phyloP scores from a whole-genome alignment of 208 protist genomes.

The Trichomonas vaginalis region DNA sequence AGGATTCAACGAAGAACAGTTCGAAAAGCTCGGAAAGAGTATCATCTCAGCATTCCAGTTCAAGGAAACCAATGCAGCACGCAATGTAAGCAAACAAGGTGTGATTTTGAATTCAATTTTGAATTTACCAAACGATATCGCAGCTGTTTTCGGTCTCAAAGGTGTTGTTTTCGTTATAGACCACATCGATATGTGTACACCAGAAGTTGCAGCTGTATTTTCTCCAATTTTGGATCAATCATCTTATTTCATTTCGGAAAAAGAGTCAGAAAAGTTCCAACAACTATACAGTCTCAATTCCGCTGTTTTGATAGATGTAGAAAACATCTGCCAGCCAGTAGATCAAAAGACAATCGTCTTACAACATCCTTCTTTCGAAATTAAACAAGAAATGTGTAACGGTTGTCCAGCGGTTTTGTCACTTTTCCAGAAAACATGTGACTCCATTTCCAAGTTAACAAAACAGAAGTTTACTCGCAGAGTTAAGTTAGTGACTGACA shows the following conservation, averaged over 20 bases:
- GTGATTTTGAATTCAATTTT: background rate
- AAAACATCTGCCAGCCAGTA: background rate
- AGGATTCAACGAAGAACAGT: background rate
- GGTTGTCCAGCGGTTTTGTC: background rate
- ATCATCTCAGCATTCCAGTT: background rate
- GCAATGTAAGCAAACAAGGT: background rate
- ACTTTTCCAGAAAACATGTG: background rate
- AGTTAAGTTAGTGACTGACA: background rate
- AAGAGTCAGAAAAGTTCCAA: background rate
- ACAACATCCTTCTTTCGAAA: background rate
- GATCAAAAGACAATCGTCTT: background rate
- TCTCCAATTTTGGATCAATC: background rate
- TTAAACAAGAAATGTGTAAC: background rate
- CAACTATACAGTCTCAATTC: background rate
- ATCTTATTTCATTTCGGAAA: background rate
- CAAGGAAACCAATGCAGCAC: background rate
- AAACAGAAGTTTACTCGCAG: background rate
- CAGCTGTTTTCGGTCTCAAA: background rate
- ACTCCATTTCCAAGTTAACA: background rate
- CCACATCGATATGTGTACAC: background rate
- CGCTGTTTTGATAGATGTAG: background rate
- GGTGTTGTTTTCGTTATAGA: background rate
- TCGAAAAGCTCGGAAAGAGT: background rate
- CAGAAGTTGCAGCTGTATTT: background rate
- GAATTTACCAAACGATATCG: background rate